These are phyloP conservation scores for Trametes pubescens DNA, from an alignment of 1,284 basidiomycete species.

Conservation along the genomic window DNA sequence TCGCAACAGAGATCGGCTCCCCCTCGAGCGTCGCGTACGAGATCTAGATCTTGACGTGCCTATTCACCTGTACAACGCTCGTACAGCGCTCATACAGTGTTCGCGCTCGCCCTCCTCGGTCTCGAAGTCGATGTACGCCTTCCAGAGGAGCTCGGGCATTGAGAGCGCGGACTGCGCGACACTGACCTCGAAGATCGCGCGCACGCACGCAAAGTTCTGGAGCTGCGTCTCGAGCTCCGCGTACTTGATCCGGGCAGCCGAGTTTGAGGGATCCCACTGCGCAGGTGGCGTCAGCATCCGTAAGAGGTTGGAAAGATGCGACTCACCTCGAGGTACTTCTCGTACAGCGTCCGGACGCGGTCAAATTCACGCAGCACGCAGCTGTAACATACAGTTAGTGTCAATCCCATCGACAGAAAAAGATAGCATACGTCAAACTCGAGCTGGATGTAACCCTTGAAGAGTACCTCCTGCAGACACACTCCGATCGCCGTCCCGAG, in stretches of 20 bases:
- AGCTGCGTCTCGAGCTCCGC: conserved; percentile 94
- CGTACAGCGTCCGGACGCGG: conserved; percentile 89
- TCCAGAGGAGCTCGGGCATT: conserved; percentile 99
- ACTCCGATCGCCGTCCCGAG: conserved; percentile 93
- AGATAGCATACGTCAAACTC: conserved; percentile 77
- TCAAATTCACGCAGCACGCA: conserved; percentile 99
- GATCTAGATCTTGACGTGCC: conserved; percentile 95
- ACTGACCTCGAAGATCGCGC: conserved; percentile 96
- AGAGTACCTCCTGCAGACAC: conserved; percentile 94
- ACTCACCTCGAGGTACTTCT: conserved; percentile 90
- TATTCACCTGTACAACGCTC: conserved; percentile 90
- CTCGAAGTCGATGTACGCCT: conserved; percentile 97
- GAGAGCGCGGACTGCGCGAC: conserved; percentile 91
- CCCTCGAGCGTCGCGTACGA: conserved; percentile 83
- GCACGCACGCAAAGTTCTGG: conserved; percentile 90
- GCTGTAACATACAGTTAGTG: conserved; percentile 46
- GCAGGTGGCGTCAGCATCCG: not conserved
- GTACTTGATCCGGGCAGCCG: conserved; percentile 96
- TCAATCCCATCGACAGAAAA: not conserved
- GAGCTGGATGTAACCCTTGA: conserved; percentile 94
- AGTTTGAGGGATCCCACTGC: conserved; percentile 89
- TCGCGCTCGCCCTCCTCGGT: conserved; percentile 94
- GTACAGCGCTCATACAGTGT: conserved; percentile 85
- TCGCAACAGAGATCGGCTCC: conserved; percentile 68
- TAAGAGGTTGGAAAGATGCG: not conserved